Percentiles rank a stretch among this genome's conserved stretches.
Conservation (phyloP, 208 protist species). For the Acanthamoeba sp. region DNA sequence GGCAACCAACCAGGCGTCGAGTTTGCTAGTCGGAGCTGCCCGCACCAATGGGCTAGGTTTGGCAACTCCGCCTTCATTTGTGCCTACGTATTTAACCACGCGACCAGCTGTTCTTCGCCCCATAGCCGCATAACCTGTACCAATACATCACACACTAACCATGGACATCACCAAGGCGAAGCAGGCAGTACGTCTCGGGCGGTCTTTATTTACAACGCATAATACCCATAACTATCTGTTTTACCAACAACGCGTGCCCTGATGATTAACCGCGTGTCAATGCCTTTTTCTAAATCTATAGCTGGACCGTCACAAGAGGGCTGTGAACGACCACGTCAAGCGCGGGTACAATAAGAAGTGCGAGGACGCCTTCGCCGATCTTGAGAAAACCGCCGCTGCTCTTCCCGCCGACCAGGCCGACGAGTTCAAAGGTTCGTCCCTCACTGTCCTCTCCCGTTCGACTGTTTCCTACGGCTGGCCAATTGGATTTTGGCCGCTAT, state of each 20-base stretch:
- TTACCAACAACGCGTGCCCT: neutral
- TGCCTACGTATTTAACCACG: too few relatives aligned
- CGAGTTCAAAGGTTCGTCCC: neutral
- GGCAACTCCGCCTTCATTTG: too few relatives aligned
- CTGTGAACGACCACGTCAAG: neutral
- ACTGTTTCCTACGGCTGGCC: too few relatives aligned
- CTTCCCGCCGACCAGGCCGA: slow-evolving; percentile 19
- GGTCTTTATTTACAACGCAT: neutral
- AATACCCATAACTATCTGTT: neutral
- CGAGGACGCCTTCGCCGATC: slow-evolving; percentile 40
- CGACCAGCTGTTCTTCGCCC: too few relatives aligned
- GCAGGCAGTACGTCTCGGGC: neutral
- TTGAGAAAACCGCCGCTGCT: neutral
- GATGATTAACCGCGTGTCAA: neutral
- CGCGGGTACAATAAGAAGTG: slow-evolving; percentile 24
- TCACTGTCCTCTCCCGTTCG: too few relatives aligned
- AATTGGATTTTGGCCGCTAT: too few relatives aligned
- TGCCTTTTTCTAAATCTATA: neutral
- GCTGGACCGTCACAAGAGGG: slow-evolving; percentile 10
- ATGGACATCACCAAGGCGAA: slow-evolving; percentile 40
- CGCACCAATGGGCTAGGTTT: too few relatives aligned
- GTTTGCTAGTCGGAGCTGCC: too few relatives aligned
- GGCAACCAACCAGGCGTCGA: too few relatives aligned
- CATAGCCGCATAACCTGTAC: too few relatives aligned
- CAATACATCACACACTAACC: too few relatives aligned